These are phyloP conservation scores for Stemphylium beticola DNA, from an alignment of 2,329 filamentous ascomycete genomes.

Conservation along the genomic window DNA sequence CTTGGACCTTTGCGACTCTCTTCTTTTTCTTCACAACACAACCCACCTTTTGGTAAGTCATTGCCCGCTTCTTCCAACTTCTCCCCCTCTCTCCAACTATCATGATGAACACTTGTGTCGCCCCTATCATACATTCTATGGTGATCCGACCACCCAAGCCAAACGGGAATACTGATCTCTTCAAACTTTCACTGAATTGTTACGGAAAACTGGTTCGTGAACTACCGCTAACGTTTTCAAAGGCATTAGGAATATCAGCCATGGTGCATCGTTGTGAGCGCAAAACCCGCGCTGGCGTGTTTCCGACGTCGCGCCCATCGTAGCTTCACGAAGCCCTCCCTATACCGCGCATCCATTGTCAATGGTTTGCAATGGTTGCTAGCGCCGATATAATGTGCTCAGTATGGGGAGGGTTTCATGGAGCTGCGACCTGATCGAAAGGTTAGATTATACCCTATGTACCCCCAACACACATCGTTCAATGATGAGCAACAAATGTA, in stretches of 20 bases:
- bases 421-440: conserved; percentile 19
- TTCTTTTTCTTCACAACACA: conserved; percentile 26
- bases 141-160: conserved; percentile 50
- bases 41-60: conserved; percentile 40
- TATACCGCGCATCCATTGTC: not conserved
- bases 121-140: conserved; percentile 50
- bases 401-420: conserved; percentile 14
- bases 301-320: not conserved
- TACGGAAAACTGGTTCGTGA: conserved; percentile 6
- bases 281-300: not conserved
- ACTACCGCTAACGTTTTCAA: conserved; percentile 27
- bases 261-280: not conserved
- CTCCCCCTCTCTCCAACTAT: conserved; percentile 8
- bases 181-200: conserved; percentile 10
- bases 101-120: conserved; percentile 49
- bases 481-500: conserved; percentile 48
- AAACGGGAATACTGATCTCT: conserved; percentile 48
- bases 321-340: conserved; percentile 5
- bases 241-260: not conserved
- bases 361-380: conserved; percentile 4
- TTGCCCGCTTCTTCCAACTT: not conserved
- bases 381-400: not conserved
- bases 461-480: conserved; percentile 10
- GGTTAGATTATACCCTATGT: conserved; percentile 22
- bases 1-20: conserved; percentile 21